These are phyloP conservation scores for Septoria linicola DNA, from an alignment of 2,329 filamentous ascomycete species.

Conservation along the genomic window DNA sequence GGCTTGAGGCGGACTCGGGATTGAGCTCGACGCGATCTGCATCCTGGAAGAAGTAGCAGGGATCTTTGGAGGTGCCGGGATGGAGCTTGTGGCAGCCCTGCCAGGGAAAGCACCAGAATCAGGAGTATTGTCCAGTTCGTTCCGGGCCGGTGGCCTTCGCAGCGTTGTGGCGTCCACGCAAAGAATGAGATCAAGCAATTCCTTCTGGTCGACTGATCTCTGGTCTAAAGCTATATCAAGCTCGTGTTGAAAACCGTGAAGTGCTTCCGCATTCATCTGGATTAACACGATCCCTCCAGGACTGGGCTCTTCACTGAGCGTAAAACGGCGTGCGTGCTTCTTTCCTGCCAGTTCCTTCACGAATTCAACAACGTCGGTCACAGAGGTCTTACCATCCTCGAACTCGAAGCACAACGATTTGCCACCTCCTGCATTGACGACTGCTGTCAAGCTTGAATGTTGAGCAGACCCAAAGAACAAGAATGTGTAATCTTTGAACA, in stretches of 20 bases:
- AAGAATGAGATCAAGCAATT: constrained; percentile 87
- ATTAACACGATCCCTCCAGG: constrained; percentile 71
- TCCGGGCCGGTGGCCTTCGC: constrained; percentile 60
- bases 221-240: constrained; percentile 74
- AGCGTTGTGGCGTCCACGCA: constrained; percentile 73
- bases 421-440: constrained; percentile 75
- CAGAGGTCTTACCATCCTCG: constrained; percentile 57
- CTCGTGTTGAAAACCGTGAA: constrained; percentile 24
- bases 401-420: constrained; percentile 72
- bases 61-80: neutral
- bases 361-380: constrained; percentile 72
- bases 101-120: neutral
- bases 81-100: neutral
- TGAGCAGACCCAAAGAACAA: constrained; percentile 78
- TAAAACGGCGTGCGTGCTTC: constrained; percentile 53
- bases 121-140: constrained; percentile 36
- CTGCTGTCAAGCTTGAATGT: constrained; percentile 70
- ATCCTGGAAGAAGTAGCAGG: neutral
- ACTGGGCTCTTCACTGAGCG: constrained; percentile 33
- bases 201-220: constrained; percentile 80
- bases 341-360: constrained; percentile 73
- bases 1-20: constrained; percentile 1
- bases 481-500: constrained; percentile 88
- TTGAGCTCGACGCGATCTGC: neutral
- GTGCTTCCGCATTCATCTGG: constrained; percentile 59